These are phyloP conservation scores for Amaranthus hypochondriacus DNA, from an alignment of 148 eudicot species.

Conservation along the genomic window DNA sequence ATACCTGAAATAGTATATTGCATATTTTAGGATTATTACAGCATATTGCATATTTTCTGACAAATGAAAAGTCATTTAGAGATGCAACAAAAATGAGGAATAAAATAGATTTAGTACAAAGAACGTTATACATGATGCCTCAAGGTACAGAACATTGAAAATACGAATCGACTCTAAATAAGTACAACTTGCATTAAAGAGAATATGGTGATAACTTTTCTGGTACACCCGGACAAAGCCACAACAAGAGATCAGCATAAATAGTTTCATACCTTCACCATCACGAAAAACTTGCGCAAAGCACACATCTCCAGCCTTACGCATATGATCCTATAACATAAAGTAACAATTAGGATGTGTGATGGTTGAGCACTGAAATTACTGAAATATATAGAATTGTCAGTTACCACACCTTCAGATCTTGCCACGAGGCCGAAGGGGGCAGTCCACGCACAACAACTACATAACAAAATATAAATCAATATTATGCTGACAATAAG, in stretches of 20 bases:
- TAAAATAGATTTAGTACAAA: not conserved
- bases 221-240: not conserved
- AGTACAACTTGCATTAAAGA: not conserved
- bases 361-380: not conserved
- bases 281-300: constrained; percentile 43
- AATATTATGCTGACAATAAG: not conserved
- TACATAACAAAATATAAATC: constrained; percentile 14
- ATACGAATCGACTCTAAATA: too few relatives aligned
- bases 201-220: not conserved
- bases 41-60: not conserved
- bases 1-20: constrained; percentile 23
- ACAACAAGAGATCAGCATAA: not conserved
- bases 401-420: constrained; percentile 30
- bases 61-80: not conserved
- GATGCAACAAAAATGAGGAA: not conserved
- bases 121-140: not conserved
- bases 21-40: too few relatives aligned
- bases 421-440: constrained; percentile 42
- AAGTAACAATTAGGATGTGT: not conserved
- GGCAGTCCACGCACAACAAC: constrained; percentile 35
- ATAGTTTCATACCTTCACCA: constrained; percentile 35
- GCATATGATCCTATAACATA: constrained; percentile 41
- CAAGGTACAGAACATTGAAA: not conserved
- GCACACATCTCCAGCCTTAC: constrained; percentile 50
- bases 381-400: not conserved